Percentiles rank a stretch among this genome's conserved stretches.
phyloP scores from a whole-genome alignment of 345 rosid species.

The Eucalyptus camaldulensis region DNA sequence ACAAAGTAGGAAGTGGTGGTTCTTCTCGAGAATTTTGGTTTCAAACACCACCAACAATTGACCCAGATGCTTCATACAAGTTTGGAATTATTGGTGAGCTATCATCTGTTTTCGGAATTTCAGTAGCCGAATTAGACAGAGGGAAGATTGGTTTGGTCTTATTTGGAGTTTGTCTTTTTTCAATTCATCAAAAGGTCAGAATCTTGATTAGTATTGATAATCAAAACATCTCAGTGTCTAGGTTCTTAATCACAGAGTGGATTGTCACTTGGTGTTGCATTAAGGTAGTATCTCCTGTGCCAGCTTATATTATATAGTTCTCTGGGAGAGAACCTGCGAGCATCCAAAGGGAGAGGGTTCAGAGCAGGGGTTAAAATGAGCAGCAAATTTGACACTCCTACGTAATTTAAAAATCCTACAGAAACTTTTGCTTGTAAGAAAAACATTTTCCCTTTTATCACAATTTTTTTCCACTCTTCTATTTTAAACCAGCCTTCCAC shows the following conservation, averaged over 20 bases:
- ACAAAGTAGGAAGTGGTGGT: conserved; percentile 61
- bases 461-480: background rate
- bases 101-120: background rate
- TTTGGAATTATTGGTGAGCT: conserved; percentile 73
- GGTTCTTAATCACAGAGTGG: background rate
- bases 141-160: background rate
- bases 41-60: conserved; percentile 60
- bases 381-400: background rate
- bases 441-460: background rate
- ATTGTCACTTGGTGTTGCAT: background rate
- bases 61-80: conserved; percentile 66
- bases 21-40: conserved; percentile 78
- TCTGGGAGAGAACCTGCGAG: background rate
- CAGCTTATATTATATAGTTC: background rate
- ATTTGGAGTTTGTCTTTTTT: background rate
- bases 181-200: background rate
- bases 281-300: background rate
- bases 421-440: background rate
- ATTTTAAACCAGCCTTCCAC: background rate
- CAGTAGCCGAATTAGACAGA: background rate
- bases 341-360: background rate
- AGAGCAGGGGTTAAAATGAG: background rate
- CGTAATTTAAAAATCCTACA: background rate
- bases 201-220: background rate
- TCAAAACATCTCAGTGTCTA: background rate